phyloP scores from a whole-genome alignment of 495 filamentous ascomycete genomes.

The Penicillium dipodomyicola region DNA sequence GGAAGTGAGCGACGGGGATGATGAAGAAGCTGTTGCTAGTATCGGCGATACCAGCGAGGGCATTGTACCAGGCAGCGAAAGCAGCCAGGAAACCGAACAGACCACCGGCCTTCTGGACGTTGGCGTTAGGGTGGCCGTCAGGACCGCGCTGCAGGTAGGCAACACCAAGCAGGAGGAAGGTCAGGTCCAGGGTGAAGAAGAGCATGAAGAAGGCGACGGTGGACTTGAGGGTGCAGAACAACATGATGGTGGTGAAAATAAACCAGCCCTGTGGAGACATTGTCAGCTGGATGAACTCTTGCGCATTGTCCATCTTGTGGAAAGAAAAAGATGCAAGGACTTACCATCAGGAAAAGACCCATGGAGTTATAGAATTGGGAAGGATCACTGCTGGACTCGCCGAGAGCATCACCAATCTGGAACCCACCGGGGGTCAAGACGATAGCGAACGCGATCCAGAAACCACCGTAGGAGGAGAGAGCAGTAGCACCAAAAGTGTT shows the following conservation, averaged over 20 bases:
- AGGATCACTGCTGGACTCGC: slow-evolving; percentile 15
- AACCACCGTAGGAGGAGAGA: slow-evolving; percentile 93
- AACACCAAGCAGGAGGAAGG: slow-evolving; percentile 85
- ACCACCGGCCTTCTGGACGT: slow-evolving; percentile 74
- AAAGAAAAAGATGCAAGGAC: slow-evolving; percentile 14
- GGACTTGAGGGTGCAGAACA: slow-evolving; percentile 87
- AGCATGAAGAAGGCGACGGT: slow-evolving; percentile 95
- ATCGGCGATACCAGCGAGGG: slow-evolving; percentile 91
- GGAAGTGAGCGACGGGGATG: slow-evolving; percentile 93
- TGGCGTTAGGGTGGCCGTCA: slow-evolving; percentile 41
- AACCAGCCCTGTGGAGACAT: slow-evolving; percentile 68
- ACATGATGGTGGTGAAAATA: slow-evolving; percentile 90
- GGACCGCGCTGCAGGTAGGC: slow-evolving; percentile 58
- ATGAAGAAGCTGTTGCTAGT: slow-evolving; percentile 90
- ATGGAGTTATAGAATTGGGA: slow-evolving; percentile 62
- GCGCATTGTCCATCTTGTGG: not conserved
- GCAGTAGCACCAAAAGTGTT: slow-evolving; percentile 98
- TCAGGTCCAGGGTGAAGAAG: slow-evolving; percentile 90
- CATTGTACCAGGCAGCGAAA: slow-evolving; percentile 96
- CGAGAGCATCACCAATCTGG: slow-evolving; percentile 45
- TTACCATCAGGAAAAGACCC: slow-evolving; percentile 79
- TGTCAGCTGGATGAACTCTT: slow-evolving; percentile 1
- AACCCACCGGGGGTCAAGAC: slow-evolving; percentile 80
- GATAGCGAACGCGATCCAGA: slow-evolving; percentile 93
- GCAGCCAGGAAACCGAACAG: slow-evolving; percentile 85